Base-by-base conservation (phyloP, 352 stramenopile species). In the Phytophthora meadii region DNA sequence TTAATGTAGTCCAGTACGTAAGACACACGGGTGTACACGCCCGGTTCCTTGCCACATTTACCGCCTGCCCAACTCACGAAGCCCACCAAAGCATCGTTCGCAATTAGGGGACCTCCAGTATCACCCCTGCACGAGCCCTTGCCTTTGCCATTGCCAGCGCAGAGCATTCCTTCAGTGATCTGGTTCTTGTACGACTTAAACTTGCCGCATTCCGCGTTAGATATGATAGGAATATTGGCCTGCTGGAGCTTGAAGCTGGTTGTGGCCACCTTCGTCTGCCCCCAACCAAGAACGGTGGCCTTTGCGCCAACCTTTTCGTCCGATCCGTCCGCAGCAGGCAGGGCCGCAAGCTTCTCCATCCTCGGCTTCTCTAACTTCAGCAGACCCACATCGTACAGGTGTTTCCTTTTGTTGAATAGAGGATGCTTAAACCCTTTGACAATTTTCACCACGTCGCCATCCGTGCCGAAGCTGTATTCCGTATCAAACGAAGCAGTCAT, bases 71-170 rank as follows among this genome's bases (percentile, higher is more conserved):
- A 89, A 57, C 79, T 89, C 27, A 92, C 83, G 22, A 92, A 65
- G 8, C 81, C 83, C 4, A 90, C 64, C 24, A 89, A 57, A 41
- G 61, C 76, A 52, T 83, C 61, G 40, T 74, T 74, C 5, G 60
- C 58, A 48, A 90, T 54, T 28, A 91, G 79, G 5, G 82, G 74
- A 4, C 82, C 82, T 17, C 82, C 82, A 9, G 81, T 84, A 71
- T 89, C 82, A 22, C 82, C 82, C 39, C 83, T 75, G 63, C 82
- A 91, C 10, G 78, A 79, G 32, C 77, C 76, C 54, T 88, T 85
- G 45, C 71, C 71, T 48, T 71, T 66, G 11, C 72, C 72, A 9
- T 68, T 66, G 14, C 82, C 82, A 6, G 82, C 82, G 25, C 82
- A 91, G 10, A 88, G n/a, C 82, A 91, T 89, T 8, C 65, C 63